Conservation (phyloP, 2,329 filamentous ascomycete species). For the Diaporthe longicolla region DNA sequence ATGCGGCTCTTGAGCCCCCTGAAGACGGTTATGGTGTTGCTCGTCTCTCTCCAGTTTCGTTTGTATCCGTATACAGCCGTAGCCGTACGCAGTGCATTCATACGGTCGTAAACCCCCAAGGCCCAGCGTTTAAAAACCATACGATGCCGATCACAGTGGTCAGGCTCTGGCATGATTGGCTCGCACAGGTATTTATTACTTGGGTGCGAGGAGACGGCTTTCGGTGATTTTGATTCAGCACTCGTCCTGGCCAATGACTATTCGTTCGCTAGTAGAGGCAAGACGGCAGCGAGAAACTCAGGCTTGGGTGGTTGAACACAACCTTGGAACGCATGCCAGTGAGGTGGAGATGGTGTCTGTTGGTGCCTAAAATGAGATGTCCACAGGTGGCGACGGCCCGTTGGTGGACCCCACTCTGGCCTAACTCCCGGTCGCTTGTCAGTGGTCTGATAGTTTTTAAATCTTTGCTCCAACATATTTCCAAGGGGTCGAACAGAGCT, state of each 20-base stretch:
- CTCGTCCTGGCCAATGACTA: background rate
- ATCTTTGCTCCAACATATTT: too few relatives aligned
- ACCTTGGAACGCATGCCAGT: too few relatives aligned
- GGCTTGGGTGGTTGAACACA: too few relatives aligned
- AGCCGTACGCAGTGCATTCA: too few relatives aligned
- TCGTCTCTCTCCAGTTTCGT: too few relatives aligned
- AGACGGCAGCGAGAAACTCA: background rate
- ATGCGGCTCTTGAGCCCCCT: background rate
- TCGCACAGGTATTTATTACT: background rate
- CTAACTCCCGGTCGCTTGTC: too few relatives aligned
- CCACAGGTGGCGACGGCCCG: background rate
- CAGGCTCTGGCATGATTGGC: background rate
- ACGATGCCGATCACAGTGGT: too few relatives aligned
- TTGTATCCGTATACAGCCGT: too few relatives aligned
- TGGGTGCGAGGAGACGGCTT: background rate
- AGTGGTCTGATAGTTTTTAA: too few relatives aligned
- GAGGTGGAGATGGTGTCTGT: background rate
- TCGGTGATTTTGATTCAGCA: background rate
- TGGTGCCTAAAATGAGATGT: conserved; percentile 7
- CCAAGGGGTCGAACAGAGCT: too few relatives aligned
- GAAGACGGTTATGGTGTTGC: conserved; percentile 12
- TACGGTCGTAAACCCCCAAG: too few relatives aligned
- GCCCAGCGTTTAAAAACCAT: too few relatives aligned
- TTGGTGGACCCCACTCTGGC: background rate
- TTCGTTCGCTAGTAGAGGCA: background rate